These are phyloP conservation scores for Astrocystis sublimbata DNA, from an alignment of 495 filamentous ascomycete species.

Conservation along the genomic window DNA sequence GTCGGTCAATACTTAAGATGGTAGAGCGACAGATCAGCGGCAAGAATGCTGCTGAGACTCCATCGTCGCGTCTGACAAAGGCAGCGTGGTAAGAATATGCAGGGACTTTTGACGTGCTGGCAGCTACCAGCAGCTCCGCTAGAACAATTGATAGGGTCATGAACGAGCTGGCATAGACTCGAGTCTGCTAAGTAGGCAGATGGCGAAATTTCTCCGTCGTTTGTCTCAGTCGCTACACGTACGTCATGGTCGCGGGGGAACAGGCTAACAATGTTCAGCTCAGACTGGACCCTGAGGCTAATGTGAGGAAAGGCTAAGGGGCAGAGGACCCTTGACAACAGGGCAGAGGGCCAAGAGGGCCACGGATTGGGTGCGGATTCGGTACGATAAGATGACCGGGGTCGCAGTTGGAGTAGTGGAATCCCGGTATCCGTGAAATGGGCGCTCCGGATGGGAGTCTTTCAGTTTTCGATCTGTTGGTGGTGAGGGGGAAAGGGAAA, in stretches of 20 bases:
- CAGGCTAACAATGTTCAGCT: background rate
- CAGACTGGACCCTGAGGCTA: slow-evolving; percentile 15
- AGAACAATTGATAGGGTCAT: background rate
- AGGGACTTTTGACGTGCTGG: background rate
- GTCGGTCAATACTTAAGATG: background rate
- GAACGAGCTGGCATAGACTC: background rate
- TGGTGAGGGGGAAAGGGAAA: background rate
- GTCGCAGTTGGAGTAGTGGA: background rate
- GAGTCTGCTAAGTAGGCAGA: background rate
- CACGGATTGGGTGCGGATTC: background rate
- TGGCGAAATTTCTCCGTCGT: background rate
- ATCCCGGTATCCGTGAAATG: background rate
- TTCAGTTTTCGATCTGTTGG: slow-evolving; percentile 1
- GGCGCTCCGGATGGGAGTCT: no score
- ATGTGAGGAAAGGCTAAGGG: slow-evolving; percentile 4
- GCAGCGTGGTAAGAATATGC: background rate
- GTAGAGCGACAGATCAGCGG: slow-evolving; percentile 4
- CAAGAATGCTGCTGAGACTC: background rate
- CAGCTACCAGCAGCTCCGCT: background rate
- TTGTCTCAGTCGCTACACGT: background rate
- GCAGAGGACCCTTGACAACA: slow-evolving; percentile 8
- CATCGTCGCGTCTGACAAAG: background rate
- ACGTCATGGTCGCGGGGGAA: background rate
- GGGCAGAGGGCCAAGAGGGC: background rate
- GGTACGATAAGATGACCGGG: background rate